Base-by-base conservation (phyloP, 176 grass and related monocot species). In the Musa itinerans region DNA sequence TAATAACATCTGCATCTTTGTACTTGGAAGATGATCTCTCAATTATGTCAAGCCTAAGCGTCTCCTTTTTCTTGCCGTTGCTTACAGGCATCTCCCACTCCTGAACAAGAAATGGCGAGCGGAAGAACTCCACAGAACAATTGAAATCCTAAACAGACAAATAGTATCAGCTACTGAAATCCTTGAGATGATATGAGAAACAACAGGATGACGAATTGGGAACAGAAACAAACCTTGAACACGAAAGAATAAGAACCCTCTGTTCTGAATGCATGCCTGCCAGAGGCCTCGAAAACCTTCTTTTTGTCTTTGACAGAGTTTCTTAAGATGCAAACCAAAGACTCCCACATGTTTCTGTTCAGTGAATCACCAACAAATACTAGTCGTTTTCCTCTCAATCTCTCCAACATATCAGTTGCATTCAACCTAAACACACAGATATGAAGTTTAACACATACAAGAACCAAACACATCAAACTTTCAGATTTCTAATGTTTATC, bases 321-420 rank as follows among this genome's bases (percentile, higher is more conserved):
- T 58, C 88, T 85, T 69, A 97, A 80, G 67, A 85, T 83, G 67
- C 94, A 97, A 66, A 97, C 90, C n/a, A 97, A 86, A 24, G 94
- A 97, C 65, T 97, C 90, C 94, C 94, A 97, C 94, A 97, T 97
- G 80, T 97, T 97, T 64, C 94, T 78, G 53, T 97, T 97, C 53
- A 97, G 90, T 17, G 94, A 97, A 76, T 97, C 94, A 1, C 94
- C 90, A 52, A 97, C 72, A 68, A 89, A 97, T 68, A 88, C 94
- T 15, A 97, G 76, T 67, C 89, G 51, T 69, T 97, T 97, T 1
- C 87, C 90, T 69, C 90, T 89, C 72, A 97, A 65, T 68, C 76
- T 90, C 76, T 91, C 94, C 73, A 97, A 83, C 94, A 97, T 97
- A 78, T 90, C 82, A 7, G 79, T 87, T 1, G 90, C 78, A 63